Conservation (phyloP, 495 filamentous ascomycete species). For the Jackrogersella minutella region DNA sequence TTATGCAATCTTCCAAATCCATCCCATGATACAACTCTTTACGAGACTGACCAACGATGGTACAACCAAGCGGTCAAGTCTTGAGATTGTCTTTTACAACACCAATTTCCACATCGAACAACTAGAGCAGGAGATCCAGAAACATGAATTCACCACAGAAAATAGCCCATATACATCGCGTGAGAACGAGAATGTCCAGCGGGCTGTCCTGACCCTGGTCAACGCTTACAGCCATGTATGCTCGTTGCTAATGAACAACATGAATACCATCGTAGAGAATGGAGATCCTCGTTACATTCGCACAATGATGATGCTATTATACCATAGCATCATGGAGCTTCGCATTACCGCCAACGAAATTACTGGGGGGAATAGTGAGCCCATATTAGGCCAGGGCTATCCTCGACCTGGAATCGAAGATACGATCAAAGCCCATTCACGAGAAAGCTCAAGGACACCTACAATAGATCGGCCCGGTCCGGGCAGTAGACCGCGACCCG, state of each 20-base stretch:
- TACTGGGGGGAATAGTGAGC: constrained; percentile 55
- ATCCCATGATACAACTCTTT: constrained; percentile 76
- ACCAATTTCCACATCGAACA: constrained; percentile 77
- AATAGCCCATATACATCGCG: constrained; percentile 59
- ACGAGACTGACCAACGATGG: constrained; percentile 74
- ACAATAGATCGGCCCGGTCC: constrained; percentile 63
- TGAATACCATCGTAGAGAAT: constrained; percentile 74
- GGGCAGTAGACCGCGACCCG: constrained; percentile 64
- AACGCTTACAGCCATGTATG: constrained; percentile 79
- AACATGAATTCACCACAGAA: constrained; percentile 63
- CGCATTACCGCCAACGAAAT: constrained; percentile 56
- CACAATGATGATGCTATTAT: constrained; percentile 80
- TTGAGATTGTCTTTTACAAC: constrained; percentile 81
- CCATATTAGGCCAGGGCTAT: constrained; percentile 29
- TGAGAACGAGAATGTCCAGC: constrained; percentile 71
- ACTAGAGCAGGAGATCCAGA: constrained; percentile 75
- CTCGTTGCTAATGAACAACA: constrained; percentile 71
- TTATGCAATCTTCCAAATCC: constrained; percentile 82
- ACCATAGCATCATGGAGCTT: constrained; percentile 80
- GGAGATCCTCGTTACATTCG: constrained; percentile 82
- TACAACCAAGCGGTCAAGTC: constrained; percentile 70
- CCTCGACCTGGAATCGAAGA: constrained; percentile 46
- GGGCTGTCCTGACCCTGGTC: constrained; percentile 74
- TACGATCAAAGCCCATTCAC: constrained; percentile 54
- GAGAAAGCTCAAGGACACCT: constrained; percentile 67